Evolutionary conservation across 495 filamentous ascomycete species (phyloP), one percentile per base, ranked within the genome.

Genomic region (Penicillium arizonense): DNA sequence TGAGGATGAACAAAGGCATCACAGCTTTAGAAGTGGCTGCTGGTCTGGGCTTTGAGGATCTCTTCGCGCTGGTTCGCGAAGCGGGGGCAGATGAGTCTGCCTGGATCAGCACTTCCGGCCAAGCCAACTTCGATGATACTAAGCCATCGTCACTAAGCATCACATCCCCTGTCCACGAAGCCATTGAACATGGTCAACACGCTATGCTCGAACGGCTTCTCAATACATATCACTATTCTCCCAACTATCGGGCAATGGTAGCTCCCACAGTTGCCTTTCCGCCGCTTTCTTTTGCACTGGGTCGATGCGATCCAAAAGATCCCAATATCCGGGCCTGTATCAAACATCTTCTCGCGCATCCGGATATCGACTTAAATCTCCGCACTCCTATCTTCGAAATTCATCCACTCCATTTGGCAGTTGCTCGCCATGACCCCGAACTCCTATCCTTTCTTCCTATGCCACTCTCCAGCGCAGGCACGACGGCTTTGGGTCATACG

Each of bases 381-480:
- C 53, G 58, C 12, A 52, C 58, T 11, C 58, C 50, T 23, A 44
- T 61, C 14, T 61, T 57, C 23, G 11, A 50, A 5, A 24, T 61
- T 6, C 53, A 61, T 43, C 47, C 32, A 7, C 53, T 61, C 11
- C 58, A 61, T 32, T 61, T 61, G 12, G 54, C 54, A 36, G 47
- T 39, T 13, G 58, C 58, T 5, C 39, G 37, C 7, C 58, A 61
- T 34, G 32, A 54, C 23, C 54, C 54, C 3, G 46, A 54, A 0
- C 35, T 61, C 38, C 54, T 61, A 11, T 21, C 46, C 5, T 52
- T 38, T 24, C 45, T 61, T 3, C 28, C 43, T 5, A 33, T 33
- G 16, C 16, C 43, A 5, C 16, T 45, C 1, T 21, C 43, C 10
- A 45, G 28, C 28, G 43, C 43, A 34, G 43, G 43, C 2, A 34